Evolutionary conservation across 225 moss, liverwort and hornwort species (phyloP), one percentile per base, ranked within the genome.

Genomic region (Physcomitrellopsis africana): DNA sequence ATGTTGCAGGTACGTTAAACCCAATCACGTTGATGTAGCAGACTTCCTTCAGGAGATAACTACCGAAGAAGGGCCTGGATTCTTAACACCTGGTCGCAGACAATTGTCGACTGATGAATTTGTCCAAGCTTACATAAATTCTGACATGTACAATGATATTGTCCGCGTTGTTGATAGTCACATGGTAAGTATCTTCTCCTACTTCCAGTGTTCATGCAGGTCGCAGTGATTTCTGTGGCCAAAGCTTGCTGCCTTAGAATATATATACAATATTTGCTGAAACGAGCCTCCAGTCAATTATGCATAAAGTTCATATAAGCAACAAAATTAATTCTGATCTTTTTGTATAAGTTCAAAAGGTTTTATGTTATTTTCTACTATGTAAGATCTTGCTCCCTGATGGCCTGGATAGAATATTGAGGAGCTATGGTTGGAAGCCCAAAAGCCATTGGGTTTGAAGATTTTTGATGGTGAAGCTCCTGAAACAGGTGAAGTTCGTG

Each of bases 41-140:
- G 90, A 90, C 80, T 94, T 94, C 61, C 75, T 94, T 43, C 92
- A 94, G 79, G 94, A 94, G 75, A 77, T 94, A 58, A 77, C 92
- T 44, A 94, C 90, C 3, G 63, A 72, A 53, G 90, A 92, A 77
- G 92, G 94, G 47, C 27, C 70, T 76, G 89, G 78, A 10, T 94
- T 84, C 68, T 66, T 92, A 74, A 74, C 75, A 72, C 83, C 86
- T 73, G 86, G 87, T 14, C 81, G 70, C 51, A 70, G 49, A 53
- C 90, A 72, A 47, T 69, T 90, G 66, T 86, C 82, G n/a, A 51
- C 32, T 32, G 81, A 83, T 14, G 80, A 86, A 46, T 92, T 94
- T 60, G 73, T 85, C 42, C 80, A 81, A 72, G 92, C 87, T 1
- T 92, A 92, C 55, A 65, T 80, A 75, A 80, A 43, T 63, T 94